phyloP scores from a whole-genome alignment of 2,329 filamentous ascomycete genomes.

The Nemania sp. region DNA sequence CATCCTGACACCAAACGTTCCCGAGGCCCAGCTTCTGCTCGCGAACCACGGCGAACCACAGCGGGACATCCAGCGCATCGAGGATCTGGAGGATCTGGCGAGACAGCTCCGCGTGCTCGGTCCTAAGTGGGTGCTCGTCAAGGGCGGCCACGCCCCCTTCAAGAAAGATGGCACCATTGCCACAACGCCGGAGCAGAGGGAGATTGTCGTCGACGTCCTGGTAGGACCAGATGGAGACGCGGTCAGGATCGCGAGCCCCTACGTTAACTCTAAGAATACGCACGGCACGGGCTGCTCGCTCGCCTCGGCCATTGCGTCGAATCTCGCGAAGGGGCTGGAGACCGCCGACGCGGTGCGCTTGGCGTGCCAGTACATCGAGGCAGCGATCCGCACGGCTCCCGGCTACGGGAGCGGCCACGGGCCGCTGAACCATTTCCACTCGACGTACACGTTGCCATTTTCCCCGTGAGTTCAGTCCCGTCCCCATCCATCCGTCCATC shows the following conservation, averaged over 20 bases:
- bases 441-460: slow-evolving; percentile 69
- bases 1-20: slow-evolving; percentile 30
- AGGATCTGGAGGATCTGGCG: slow-evolving; percentile 72
- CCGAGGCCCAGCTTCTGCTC: slow-evolving; percentile 28
- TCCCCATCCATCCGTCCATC: too few relatives aligned
- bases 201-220: slow-evolving; percentile 77
- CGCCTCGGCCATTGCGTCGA: slow-evolving; percentile 81
- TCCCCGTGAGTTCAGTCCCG: slow-evolving; percentile 56
- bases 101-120: slow-evolving; percentile 69
- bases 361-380: slow-evolving; percentile 74
- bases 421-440: slow-evolving; percentile 80
- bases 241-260: slow-evolving; percentile 70
- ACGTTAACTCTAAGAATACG: slow-evolving; percentile 76
- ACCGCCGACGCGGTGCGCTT: slow-evolving; percentile 65
- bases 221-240: slow-evolving; percentile 59
- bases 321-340: slow-evolving; percentile 63
- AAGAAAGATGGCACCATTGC: slow-evolving; percentile 65
- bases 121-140: slow-evolving; percentile 80
- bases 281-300: slow-evolving; percentile 95
- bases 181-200: slow-evolving; percentile 59
- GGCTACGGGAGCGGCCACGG: slow-evolving; percentile 69
- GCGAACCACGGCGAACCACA: slow-evolving; percentile 46
- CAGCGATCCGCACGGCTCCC: slow-evolving; percentile 68
- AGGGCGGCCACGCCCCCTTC: slow-evolving; percentile 89
- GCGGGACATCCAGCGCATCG: slow-evolving; percentile 55